These are phyloP conservation scores for Aschersonia sp. DNA, from an alignment of 2,329 filamentous ascomycete genomes.

Conservation along the genomic window DNA sequence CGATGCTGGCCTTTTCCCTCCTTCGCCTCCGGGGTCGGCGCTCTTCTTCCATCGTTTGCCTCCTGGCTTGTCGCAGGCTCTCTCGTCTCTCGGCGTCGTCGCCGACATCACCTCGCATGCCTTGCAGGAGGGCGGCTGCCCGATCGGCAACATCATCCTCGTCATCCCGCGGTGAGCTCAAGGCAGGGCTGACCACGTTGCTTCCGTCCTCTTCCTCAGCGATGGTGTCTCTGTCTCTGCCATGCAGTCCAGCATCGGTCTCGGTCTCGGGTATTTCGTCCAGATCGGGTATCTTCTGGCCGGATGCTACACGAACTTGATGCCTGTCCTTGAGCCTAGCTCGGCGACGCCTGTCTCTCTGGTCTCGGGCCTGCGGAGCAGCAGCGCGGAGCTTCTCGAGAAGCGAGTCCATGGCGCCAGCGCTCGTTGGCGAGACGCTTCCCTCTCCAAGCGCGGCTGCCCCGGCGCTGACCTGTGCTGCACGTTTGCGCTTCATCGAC, in stretches of 20 bases:
- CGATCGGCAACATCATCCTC: conserved; percentile 72
- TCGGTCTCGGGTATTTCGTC: conserved; percentile 48
- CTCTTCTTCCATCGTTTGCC: conserved; percentile 71
- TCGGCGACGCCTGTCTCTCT: conserved; percentile 74
- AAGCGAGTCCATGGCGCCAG: conserved; percentile 89
- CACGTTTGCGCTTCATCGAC: conserved; percentile 81
- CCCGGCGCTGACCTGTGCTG: conserved; percentile 41
- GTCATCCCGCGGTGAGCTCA: conserved; percentile 27
- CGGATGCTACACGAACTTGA: conserved; percentile 78
- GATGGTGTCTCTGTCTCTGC: conserved; percentile 17
- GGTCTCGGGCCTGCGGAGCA: conserved; percentile 77
- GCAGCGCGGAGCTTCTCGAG: conserved; percentile 91
- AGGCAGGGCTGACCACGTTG: conserved; percentile 35
- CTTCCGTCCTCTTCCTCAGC: conserved; percentile 31
- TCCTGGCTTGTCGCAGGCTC: conserved; percentile 42
- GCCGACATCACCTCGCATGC: conserved; percentile 55
- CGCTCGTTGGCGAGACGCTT: conserved; percentile 54
- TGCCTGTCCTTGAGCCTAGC: conserved; percentile 83
- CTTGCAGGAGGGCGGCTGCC: conserved; percentile 71
- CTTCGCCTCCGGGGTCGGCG: conserved; percentile 51
- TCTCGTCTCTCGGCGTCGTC: conserved; percentile 39
- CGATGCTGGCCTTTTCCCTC: conserved; percentile 41
- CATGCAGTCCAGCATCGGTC: conserved; percentile 25
- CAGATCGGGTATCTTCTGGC: conserved; percentile 67
- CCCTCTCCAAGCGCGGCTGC: conserved; percentile 19